Evolutionary conservation across 2,329 filamentous ascomycete genomes (phyloP).

Genomic region (Grosmannia serpens): DNA sequence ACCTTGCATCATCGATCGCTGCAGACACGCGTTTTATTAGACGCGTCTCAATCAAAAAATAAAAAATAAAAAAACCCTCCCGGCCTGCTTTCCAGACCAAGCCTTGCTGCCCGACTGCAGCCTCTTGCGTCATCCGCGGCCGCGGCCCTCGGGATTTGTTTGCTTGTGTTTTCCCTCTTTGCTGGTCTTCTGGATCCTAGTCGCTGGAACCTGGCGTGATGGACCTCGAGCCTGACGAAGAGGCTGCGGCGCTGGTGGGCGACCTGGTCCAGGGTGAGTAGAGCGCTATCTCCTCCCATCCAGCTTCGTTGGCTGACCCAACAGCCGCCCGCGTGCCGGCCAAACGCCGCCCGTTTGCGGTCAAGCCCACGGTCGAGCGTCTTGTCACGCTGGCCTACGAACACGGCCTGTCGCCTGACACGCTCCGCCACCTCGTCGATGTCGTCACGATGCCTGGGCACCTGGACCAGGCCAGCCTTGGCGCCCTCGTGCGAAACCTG

Average conservation of each 20-base stretch:
- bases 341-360: constrained; percentile 51
- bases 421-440: constrained; percentile 52
- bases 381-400: constrained; percentile 55
- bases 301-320: neutral
- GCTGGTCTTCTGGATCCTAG: too few relatives aligned
- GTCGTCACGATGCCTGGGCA: constrained; percentile 54
- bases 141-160: neutral
- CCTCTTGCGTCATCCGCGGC: too few relatives aligned
- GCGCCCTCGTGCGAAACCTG: constrained; percentile 57
- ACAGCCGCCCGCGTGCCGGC: constrained; percentile 48
- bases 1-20: neutral
- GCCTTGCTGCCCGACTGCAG: neutral
- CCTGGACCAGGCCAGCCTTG: constrained; percentile 65
- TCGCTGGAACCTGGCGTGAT: too few relatives aligned
- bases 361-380: constrained; percentile 53
- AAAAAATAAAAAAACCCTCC: neutral
- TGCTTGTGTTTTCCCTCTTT: neutral
- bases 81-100: neutral
- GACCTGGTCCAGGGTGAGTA: constrained; percentile 12
- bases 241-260: constrained; percentile 9
- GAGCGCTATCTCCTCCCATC: neutral
- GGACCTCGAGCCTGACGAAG: constrained; percentile 11
- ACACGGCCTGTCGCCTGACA: constrained; percentile 49
- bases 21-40: neutral
- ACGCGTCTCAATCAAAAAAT: neutral